A percentile compares a stretch with the other conserved stretches of the same genome.
phyloP scores from a whole-genome alignment of 257 asterid genomes.

The Rubia yunnanensis region DNA sequence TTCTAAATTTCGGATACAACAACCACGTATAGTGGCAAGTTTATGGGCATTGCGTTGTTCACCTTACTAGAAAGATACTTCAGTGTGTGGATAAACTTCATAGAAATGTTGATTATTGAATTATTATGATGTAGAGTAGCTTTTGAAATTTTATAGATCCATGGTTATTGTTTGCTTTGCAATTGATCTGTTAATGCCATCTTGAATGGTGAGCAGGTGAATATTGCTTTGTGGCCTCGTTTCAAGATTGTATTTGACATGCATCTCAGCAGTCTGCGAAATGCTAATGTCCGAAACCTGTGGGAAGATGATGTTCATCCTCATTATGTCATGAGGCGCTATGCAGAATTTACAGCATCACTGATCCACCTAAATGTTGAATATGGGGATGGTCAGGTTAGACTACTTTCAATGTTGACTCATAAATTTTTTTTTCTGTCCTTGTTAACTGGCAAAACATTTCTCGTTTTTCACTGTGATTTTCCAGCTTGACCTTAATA shows the following conservation, averaged over 20 bases:
- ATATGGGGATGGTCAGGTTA: conserved; percentile 97
- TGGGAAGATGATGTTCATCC: conserved; percentile 99
- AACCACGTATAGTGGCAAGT: background rate
- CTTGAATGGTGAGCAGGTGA: conserved; percentile 50
- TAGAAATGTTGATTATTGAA: background rate
- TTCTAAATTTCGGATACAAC: background rate
- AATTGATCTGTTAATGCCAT: background rate
- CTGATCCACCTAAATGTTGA: conserved; percentile 87
- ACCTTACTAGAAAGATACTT: background rate
- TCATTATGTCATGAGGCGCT: conserved; percentile 97
- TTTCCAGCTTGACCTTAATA: conserved; percentile 82
- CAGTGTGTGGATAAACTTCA: background rate
- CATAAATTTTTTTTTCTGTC: conserved; percentile 9
- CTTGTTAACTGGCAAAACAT: conserved; percentile 14
- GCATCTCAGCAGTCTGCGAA: conserved; percentile 91
- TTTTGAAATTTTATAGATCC: conserved; percentile 1
- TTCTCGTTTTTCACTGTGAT: background rate
- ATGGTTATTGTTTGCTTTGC: background rate
- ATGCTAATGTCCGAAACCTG: conserved; percentile 67
- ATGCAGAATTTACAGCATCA: conserved; percentile 96
- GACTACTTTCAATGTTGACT: conserved; percentile 18
- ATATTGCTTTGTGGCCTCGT: conserved; percentile 95
- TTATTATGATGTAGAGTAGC: background rate
- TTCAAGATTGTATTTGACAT: conserved; percentile 97
- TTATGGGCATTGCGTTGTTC: background rate